A percentile compares a stretch with the other conserved stretches of the same genome.
Conservation (phyloP, 441 rosid genomes). For the Pelargonium myrrhifolium region DNA sequence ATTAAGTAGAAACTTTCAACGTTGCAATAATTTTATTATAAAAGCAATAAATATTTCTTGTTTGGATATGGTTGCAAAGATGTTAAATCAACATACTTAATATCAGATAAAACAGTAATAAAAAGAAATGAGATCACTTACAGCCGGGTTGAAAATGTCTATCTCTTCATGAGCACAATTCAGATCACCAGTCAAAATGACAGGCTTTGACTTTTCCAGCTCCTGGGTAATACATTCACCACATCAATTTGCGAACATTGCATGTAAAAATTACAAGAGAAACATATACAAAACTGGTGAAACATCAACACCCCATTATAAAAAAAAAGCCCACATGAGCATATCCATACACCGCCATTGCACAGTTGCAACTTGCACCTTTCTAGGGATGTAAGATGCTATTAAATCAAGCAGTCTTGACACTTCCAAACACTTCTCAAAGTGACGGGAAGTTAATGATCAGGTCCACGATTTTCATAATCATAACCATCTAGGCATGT, state of each 20-base stretch:
- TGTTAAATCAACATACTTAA: background rate
- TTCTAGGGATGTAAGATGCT: too few relatives aligned
- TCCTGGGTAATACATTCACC: constrained; percentile 39
- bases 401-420: too few relatives aligned
- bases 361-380: too few relatives aligned
- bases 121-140: constrained; percentile 29
- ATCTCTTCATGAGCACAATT: constrained; percentile 97
- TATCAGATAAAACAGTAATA: background rate
- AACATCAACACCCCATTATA: background rate
- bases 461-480: background rate
- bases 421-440: background rate
- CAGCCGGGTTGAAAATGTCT: constrained; percentile 78
- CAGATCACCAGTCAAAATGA: constrained; percentile 83
- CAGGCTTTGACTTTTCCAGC: constrained; percentile 85
- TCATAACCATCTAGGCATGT: background rate
- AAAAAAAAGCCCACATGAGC: background rate
- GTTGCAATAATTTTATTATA: too few relatives aligned
- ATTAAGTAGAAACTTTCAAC: too few relatives aligned
- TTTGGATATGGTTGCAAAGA: background rate
- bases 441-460: background rate
- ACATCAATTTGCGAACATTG: background rate
- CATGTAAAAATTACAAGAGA: background rate
- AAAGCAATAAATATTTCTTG: too few relatives aligned
- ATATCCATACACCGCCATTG: too few relatives aligned
- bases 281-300: background rate